A percentile compares a stretch with the other conserved stretches of the same genome.
Evolutionary conservation across 1,139 yeast species (phyloP).

Genomic region (Pichia norvegensis): DNA sequence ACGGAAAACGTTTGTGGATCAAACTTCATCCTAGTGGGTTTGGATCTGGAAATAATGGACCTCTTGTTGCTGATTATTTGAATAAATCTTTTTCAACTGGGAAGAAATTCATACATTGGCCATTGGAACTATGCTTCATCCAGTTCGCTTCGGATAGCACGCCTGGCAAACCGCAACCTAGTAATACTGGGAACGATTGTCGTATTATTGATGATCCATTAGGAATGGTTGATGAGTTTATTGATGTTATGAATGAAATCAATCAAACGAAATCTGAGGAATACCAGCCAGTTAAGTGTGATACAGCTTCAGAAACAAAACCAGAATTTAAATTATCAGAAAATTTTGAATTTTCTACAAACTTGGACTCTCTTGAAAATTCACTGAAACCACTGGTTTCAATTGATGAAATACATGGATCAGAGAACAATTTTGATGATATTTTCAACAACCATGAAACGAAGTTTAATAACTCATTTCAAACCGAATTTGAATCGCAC

Average conservation of each 20-base stretch:
- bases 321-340: slow-evolving; percentile 11
- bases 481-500: slow-evolving; percentile 5
- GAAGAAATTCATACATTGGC: slow-evolving; percentile 62
- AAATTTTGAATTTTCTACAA: slow-evolving; percentile 11
- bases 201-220: slow-evolving; percentile 24
- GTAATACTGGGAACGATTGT: slow-evolving; percentile 5
- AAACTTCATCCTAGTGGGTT: slow-evolving; percentile 59
- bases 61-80: slow-evolving; percentile 46
- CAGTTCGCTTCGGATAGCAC: slow-evolving; percentile 35
- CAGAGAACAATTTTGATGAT: slow-evolving; percentile 7
- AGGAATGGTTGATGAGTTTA: slow-evolving; percentile 14
- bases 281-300: neutral
- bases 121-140: slow-evolving; percentile 53
- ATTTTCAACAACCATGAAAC: slow-evolving; percentile 9
- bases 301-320: slow-evolving; percentile 2
- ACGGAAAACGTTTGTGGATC: slow-evolving; percentile 42
- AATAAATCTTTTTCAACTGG: slow-evolving; percentile 37
- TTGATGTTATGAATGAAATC: neutral
- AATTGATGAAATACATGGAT: slow-evolving; percentile 1
- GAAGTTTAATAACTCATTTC: slow-evolving; percentile 4
- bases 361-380: slow-evolving; percentile 10
- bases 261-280: slow-evolving; percentile 12
- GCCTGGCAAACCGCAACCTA: slow-evolving; percentile 2
- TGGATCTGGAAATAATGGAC: slow-evolving; percentile 62
- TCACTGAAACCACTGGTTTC: slow-evolving; percentile 7